Evolutionary conservation across 345 rosid genomes (phyloP).

Genomic region (Salix dunnii): DNA sequence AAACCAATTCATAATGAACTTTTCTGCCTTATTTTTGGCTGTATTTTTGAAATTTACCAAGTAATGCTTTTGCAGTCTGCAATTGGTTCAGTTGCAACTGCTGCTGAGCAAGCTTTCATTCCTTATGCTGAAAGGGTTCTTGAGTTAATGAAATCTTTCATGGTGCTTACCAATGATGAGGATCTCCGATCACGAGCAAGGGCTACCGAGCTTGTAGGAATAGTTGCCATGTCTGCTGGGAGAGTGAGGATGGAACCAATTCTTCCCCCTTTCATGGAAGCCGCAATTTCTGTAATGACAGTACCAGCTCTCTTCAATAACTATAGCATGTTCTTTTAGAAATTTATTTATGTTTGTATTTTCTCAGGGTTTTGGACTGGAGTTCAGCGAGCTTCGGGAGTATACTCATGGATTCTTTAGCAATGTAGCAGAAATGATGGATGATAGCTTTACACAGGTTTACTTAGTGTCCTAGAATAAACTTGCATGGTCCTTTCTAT

Average conservation of each 20-base stretch:
- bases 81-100: slow-evolving; percentile 96
- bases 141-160: slow-evolving; percentile 82
- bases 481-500: slow-evolving; percentile 10
- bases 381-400: slow-evolving; percentile 94
- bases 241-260: slow-evolving; percentile 77
- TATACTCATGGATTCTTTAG: slow-evolving; percentile 98
- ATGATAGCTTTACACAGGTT: slow-evolving; percentile 80
- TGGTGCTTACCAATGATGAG: slow-evolving; percentile 88
- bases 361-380: slow-evolving; percentile 83
- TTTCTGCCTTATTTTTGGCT: not conserved
- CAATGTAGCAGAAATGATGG: slow-evolving; percentile 93
- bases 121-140: slow-evolving; percentile 94
- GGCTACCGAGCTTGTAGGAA: slow-evolving; percentile 98
- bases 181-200: slow-evolving; percentile 95
- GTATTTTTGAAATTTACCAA: not conserved
- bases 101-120: slow-evolving; percentile 94
- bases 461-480: slow-evolving; percentile 18
- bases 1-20: not conserved
- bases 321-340: not conserved
- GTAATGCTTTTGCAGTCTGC: slow-evolving; percentile 69
- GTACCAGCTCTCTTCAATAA: slow-evolving; percentile 13
- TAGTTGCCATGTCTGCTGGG: slow-evolving; percentile 97
- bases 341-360: slow-evolving; percentile 14
- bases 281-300: slow-evolving; percentile 78
- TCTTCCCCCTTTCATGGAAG: slow-evolving; percentile 85